phyloP scores from a whole-genome alignment of 352 stramenopile species.

The Phytophthora brassicae region DNA sequence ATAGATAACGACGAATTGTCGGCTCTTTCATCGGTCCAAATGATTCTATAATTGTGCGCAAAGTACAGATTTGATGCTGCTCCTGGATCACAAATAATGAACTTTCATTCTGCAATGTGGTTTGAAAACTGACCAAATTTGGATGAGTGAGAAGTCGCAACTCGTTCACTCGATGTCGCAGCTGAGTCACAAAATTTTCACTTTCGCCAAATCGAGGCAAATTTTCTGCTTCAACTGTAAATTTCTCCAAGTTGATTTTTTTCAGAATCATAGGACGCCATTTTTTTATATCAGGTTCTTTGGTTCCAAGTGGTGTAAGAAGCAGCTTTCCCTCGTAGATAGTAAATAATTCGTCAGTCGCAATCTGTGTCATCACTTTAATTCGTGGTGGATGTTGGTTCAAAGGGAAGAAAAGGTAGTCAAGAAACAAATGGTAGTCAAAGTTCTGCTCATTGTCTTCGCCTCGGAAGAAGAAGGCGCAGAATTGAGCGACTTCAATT shows the following conservation, averaged over 20 bases:
- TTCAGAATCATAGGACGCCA: conserved; percentile 21
- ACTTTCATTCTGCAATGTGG: conserved; percentile 34
- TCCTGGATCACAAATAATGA: conserved; percentile 47
- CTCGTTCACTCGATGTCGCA: conserved; percentile 41
- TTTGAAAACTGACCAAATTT: conserved; percentile 44
- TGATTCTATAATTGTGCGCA: conserved; percentile 60
- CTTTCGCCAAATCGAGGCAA: conserved; percentile 1
- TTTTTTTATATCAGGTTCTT: conserved; percentile 1
- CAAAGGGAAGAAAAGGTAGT: conserved; percentile 61
- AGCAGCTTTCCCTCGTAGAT: conserved; percentile 22
- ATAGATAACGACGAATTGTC: conserved; percentile 66
- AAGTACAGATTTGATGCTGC: conserved; percentile 42
- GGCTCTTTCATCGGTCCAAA: conserved; percentile 78
- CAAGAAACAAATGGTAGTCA: conserved; percentile 50
- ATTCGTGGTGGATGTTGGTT: conserved; percentile 9
- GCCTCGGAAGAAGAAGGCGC: conserved; percentile 37
- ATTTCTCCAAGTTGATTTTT: conserved; percentile 11
- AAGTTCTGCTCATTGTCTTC: conserved; percentile 25
- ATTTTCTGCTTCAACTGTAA: conserved; percentile 1
- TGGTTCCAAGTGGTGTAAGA: conserved; percentile 1
- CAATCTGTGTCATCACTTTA: conserved; percentile 27
- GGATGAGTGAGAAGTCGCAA: conserved; percentile 45
- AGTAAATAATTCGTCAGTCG: conserved; percentile 12
- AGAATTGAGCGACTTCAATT: conserved; percentile 35
- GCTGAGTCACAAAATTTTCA: conserved; percentile 3